These are phyloP conservation scores for Phytophthora hybrid DNA, from an alignment of 352 stramenopile species.

Conservation along the genomic window DNA sequence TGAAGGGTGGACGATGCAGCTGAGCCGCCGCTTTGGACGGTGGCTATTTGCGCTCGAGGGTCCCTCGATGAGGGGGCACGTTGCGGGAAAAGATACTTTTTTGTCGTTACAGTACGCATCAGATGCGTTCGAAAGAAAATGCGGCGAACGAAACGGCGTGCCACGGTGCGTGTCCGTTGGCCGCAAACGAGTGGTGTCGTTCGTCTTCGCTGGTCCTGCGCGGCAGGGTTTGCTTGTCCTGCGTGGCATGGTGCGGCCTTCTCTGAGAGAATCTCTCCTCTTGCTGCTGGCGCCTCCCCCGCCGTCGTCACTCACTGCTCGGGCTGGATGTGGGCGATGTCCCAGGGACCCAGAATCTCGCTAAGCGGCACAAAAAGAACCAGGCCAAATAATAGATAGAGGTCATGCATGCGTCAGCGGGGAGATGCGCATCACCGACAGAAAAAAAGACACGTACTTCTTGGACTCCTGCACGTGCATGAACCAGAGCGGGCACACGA, in stretches of 20 bases:
- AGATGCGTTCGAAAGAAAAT: conserved; percentile 44
- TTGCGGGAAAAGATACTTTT: conserved; percentile 43
- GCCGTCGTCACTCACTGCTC: conserved; percentile 47
- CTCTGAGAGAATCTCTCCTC: no score
- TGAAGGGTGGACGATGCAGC: conserved; percentile 9
- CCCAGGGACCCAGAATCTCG: conserved; percentile 92
- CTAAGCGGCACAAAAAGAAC: conserved; percentile 46
- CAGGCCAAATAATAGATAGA: not conserved
- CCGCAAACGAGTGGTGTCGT: no score
- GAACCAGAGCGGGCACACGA: conserved; percentile 91
- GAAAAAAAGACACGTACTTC: conserved; percentile 67
- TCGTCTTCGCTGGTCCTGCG: no score
- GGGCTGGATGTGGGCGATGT: conserved; percentile 88
- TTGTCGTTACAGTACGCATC: conserved; percentile 21
- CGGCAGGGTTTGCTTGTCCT: no score
- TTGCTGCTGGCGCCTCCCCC: not conserved
- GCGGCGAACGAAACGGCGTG: conserved; percentile 38
- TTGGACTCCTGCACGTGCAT: conserved; percentile 93
- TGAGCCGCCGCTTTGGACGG: conserved; percentile 6
- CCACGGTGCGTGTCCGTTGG: conserved; percentile 22
- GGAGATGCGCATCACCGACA: conserved; percentile 21
- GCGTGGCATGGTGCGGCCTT: no score
- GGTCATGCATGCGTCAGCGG: conserved; percentile 27
- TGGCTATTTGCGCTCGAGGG: conserved; percentile 14
- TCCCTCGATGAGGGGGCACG: conserved; percentile 25